Percentiles rank a stretch among this genome's conserved stretches.
These are phyloP conservation scores for Trichoderma lentiforme DNA, from an alignment of 2,329 filamentous ascomycete genomes.

Conservation along the genomic window DNA sequence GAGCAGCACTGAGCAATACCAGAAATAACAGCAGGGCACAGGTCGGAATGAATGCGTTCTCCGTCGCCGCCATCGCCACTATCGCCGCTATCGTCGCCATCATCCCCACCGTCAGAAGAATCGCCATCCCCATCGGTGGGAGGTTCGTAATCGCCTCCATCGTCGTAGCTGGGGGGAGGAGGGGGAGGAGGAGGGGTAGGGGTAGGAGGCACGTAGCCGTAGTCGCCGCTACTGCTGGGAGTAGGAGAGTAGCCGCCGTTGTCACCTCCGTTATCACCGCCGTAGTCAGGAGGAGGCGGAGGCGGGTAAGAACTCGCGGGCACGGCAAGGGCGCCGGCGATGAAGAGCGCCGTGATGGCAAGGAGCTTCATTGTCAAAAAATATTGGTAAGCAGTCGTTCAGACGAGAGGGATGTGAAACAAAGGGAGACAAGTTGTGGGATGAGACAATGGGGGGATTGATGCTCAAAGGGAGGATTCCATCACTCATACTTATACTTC, in stretches of 20 bases:
- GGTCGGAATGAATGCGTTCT: background rate
- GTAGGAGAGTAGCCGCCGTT: background rate
- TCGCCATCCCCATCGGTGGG: background rate
- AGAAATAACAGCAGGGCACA: background rate
- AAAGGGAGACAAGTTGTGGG: background rate
- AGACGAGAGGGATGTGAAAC: background rate
- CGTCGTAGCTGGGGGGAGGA: background rate
- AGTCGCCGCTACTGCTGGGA: background rate
- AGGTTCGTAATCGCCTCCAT: background rate
- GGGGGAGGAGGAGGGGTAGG: background rate
- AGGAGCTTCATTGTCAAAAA: conserved; percentile 16
- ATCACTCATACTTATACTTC: background rate
- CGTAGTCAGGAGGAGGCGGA: background rate
- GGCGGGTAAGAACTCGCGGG: background rate
- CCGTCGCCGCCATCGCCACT: background rate
- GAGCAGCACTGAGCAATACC: conserved; percentile 9
- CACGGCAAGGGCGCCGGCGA: background rate
- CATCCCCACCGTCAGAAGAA: background rate
- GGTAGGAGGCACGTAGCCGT: background rate
- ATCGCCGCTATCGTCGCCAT: background rate
- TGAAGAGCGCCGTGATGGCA: conserved; percentile 9
- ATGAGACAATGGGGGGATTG: background rate
- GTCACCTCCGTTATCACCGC: background rate
- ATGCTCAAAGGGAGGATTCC: background rate
- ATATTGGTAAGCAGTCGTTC: background rate